Base-by-base conservation (phyloP, 2,329 filamentous ascomycete species). In the Aspergillus proliferans region DNA sequence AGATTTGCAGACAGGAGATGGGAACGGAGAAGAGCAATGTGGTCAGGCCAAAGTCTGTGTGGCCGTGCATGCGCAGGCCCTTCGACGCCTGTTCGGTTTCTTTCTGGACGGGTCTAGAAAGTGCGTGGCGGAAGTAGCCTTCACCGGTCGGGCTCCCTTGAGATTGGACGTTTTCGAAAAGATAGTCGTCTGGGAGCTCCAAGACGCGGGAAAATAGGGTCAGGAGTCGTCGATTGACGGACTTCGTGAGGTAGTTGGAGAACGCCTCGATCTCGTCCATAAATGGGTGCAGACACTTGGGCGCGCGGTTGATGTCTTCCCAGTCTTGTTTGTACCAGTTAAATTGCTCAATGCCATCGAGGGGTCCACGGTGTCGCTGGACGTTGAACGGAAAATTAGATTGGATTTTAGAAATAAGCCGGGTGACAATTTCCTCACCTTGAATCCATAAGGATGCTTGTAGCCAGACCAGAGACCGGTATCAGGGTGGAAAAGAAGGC, bases 331-430 rank as follows among this genome's bases (percentile, higher is more conserved):
- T 71, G 62, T 78, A 79, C 70, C 71, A 78, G 61, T 79, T 79
- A 62, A 78, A 79, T 51, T 79, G 76, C 53, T 79, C 76, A 47
- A 78, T 78, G 3, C 75, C 76, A 55, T 78, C 76, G 14, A 67
- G 58, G 10, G 65, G 56, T 1, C 72, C 74, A 2, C 65, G 68
- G 36, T 72, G 60, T 42, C 74, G 71, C 69, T 73, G 47, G 34
- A 30, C 0, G 22, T 54, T n/a, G 21, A 19, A n/a, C 0, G 6
- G 2, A 9, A 5, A 5, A n/a, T 49, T 15, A 48, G 34, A 40
- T 21, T 21, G 18, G 4, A 2, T 8, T 9, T 26, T n/a, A 8
- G 22, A 21, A 18, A 21, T 21, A 15, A 14, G 26, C 1, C 2
- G 1, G 45, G 6, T 6, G 9, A 10, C 2, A 6, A 18, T 28